Evolutionary conservation across 2,329 filamentous ascomycete species (phyloP).

Genomic region (Aspergillus sp.): DNA sequence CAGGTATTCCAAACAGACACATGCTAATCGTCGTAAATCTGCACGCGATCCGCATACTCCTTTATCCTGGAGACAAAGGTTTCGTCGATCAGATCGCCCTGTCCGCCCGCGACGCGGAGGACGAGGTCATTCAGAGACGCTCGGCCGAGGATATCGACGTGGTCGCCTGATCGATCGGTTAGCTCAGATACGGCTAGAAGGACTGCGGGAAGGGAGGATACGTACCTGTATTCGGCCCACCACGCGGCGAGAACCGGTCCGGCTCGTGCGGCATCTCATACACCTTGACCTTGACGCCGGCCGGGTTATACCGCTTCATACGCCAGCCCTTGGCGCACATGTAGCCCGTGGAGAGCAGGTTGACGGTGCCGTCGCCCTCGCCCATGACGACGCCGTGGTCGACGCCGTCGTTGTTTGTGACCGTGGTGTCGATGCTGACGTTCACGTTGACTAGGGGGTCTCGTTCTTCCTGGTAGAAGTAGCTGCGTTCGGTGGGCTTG

Average conservation of each 20-base stretch:
- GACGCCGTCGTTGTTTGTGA: constrained; percentile 37
- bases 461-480: constrained; percentile 73
- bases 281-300: constrained; percentile 67
- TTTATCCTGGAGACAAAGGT: constrained; percentile 70
- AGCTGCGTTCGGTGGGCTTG: constrained; percentile 84
- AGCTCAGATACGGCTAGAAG: not conserved
- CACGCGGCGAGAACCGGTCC: constrained; percentile 77
- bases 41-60: constrained; percentile 73
- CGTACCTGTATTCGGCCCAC: constrained; percentile 54
- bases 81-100: constrained; percentile 68
- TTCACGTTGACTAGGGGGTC: constrained; percentile 51
- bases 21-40: constrained; percentile 61
- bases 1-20: too few species aligned
- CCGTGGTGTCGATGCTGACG: constrained; percentile 45
- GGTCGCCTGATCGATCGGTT: constrained; percentile 56
- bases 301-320: constrained; percentile 87
- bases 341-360: constrained; percentile 81
- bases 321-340: constrained; percentile 97
- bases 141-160: constrained; percentile 90
- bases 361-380: constrained; percentile 93
- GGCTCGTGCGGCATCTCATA: constrained; percentile 97
- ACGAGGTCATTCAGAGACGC: constrained; percentile 86
- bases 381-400: constrained; percentile 93
- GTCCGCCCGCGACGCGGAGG: constrained; percentile 73
- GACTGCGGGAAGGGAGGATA: constrained; percentile 34